Conservation (phyloP, 2,329 filamentous ascomycete species). For the Tolypocladium album region DNA sequence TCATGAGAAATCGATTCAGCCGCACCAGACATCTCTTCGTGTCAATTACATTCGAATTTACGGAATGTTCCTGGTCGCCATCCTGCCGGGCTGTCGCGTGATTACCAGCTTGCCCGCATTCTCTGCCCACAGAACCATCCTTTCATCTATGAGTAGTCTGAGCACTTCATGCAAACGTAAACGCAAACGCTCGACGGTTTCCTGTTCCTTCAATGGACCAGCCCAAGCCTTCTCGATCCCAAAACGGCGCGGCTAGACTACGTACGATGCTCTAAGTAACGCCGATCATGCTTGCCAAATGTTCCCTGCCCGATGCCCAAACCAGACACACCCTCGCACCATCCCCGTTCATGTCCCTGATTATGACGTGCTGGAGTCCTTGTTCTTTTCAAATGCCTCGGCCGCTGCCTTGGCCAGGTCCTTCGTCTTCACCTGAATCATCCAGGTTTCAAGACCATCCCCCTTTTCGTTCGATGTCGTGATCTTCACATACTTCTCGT, state of each 20-base stretch:
- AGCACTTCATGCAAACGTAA: background rate
- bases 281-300: conserved; percentile 3
- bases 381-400: conserved; percentile 39
- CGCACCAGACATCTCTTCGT: background rate
- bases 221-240: background rate
- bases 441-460: conserved; percentile 55
- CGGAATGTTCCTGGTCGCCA: background rate
- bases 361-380: conserved; percentile 44
- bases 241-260: background rate
- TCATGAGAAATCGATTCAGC: no score
- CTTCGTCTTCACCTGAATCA: conserved; percentile 58
- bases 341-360: background rate
- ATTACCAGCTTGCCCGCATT: background rate
- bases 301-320: background rate
- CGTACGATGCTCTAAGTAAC: conserved; percentile 6
- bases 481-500: conserved; percentile 50
- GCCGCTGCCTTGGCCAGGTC: conserved; percentile 45
- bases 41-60: background rate
- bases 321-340: background rate
- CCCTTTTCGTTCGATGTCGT: conserved; percentile 47
- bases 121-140: background rate
- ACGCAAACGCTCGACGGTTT: background rate
- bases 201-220: background rate
- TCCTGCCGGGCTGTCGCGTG: background rate
- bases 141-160: background rate